Evolutionary conservation across 768 basidiomycete genomes (phyloP).

Genomic region (Hortiboletus campestris): DNA sequence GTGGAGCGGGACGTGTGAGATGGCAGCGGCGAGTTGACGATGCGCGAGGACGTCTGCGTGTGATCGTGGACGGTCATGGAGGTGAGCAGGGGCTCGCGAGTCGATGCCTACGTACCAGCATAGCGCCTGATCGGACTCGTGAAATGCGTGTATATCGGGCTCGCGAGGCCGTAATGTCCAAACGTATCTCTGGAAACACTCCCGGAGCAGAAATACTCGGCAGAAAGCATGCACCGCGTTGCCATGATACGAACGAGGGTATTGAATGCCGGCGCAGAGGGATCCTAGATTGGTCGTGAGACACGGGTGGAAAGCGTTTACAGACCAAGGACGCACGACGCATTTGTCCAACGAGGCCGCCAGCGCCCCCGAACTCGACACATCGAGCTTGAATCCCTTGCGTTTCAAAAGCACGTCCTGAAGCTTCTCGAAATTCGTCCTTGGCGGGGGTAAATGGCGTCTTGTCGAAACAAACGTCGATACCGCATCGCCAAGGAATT

Average conservation of each 20-base stretch:
- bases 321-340: conserved; percentile 50
- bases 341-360: conserved; percentile 88
- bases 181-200: conserved; percentile 91
- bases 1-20: conserved; percentile 80
- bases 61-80: neutral
- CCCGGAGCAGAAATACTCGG: conserved; percentile 97
- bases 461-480: conserved; percentile 36
- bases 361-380: conserved; percentile 86
- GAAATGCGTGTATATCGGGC: conserved; percentile 96
- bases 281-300: conserved; percentile 52
- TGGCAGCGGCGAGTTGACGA: conserved; percentile 89
- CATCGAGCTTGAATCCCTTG: conserved; percentile 79
- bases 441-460: conserved; percentile 89
- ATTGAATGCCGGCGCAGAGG: conserved; percentile 86
- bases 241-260: conserved; percentile 99
- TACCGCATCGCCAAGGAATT: conserved; percentile 1
- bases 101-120: conserved; percentile 56
- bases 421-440: conserved; percentile 91
- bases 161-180: conserved; percentile 97
- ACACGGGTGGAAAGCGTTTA: neutral
- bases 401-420: conserved; percentile 90
- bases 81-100: neutral
- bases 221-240: conserved; percentile 95
- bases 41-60: conserved; percentile 84
- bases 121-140: conserved; percentile 97